Percentiles rank a stretch among this genome's conserved stretches.
These are phyloP conservation scores for Epicoccum sorghinum DNA, from an alignment of 2,329 filamentous ascomycete genomes.

Conservation along the genomic window DNA sequence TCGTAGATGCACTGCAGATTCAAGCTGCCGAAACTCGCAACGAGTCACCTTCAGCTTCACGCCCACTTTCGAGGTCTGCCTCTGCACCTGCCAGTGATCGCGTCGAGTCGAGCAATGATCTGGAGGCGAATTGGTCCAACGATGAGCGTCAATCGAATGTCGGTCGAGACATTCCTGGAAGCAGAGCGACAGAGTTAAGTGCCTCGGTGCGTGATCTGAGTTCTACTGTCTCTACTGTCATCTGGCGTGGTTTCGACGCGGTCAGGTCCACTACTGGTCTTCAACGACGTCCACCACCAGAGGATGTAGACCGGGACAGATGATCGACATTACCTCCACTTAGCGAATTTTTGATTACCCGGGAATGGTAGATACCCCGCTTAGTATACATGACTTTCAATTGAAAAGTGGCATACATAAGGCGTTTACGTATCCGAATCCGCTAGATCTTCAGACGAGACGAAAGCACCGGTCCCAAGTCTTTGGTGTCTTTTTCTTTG, in stretches of 20 bases:
- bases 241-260: conserved; percentile 45
- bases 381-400: conserved; percentile 12
- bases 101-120: conserved; percentile 27
- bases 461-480: neutral
- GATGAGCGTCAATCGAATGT: conserved; percentile 50
- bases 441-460: neutral
- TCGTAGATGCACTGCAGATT: conserved; percentile 53
- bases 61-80: conserved; percentile 50
- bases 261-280: conserved; percentile 39
- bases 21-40: conserved; percentile 54
- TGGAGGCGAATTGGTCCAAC: conserved; percentile 45
- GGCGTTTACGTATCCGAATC: conserved; percentile 1
- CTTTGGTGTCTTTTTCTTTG: conserved; percentile 5
- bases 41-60: conserved; percentile 57
- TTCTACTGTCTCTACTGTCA: conserved; percentile 42
- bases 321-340: conserved; percentile 15
- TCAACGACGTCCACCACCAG: conserved; percentile 35
- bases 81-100: conserved; percentile 16
- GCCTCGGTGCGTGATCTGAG: conserved; percentile 39
- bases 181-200: conserved; percentile 22
- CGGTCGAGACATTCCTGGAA: conserved; percentile 21
- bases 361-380: conserved; percentile 12
- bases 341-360: neutral
- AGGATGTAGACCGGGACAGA: conserved; percentile 44
- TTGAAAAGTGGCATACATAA: conserved; percentile 10